Conservation (phyloP, 768 basidiomycete species). For the Serendipita sp. region DNA sequence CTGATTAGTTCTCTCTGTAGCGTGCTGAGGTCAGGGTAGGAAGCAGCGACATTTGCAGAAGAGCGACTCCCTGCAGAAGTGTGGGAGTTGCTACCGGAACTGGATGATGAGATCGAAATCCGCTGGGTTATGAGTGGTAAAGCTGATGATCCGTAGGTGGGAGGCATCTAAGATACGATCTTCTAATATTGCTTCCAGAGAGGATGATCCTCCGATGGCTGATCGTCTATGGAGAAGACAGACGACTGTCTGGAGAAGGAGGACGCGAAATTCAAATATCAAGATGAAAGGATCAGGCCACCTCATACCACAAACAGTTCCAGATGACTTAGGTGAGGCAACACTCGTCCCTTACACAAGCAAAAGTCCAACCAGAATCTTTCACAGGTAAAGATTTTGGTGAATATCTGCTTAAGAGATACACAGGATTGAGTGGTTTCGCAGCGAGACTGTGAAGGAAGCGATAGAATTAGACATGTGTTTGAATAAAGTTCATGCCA, state of each 20-base stretch:
- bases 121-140: conserved; percentile 40
- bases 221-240: neutral
- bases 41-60: conserved; percentile 45
- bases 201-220: neutral
- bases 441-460: neutral
- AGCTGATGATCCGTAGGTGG: conserved; percentile 22
- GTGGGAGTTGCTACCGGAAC: conserved; percentile 19
- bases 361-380: neutral
- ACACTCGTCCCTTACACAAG: neutral
- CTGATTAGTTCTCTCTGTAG: neutral
- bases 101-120: conserved; percentile 36
- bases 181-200: neutral
- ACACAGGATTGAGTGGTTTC: too few species aligned
- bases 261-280: neutral
- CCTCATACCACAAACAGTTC: neutral
- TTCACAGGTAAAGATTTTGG: neutral
- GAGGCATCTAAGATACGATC: neutral
- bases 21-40: conserved; percentile 18
- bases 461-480: neutral
- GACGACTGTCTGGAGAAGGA: neutral
- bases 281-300: neutral
- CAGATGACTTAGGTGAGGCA: neutral
- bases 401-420: neutral
- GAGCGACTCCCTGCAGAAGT: conserved; percentile 21
- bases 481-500: neutral